Base-by-base conservation (phyloP, 1,139 yeast genomes). In the Lodderomyces orthopsilosis region DNA sequence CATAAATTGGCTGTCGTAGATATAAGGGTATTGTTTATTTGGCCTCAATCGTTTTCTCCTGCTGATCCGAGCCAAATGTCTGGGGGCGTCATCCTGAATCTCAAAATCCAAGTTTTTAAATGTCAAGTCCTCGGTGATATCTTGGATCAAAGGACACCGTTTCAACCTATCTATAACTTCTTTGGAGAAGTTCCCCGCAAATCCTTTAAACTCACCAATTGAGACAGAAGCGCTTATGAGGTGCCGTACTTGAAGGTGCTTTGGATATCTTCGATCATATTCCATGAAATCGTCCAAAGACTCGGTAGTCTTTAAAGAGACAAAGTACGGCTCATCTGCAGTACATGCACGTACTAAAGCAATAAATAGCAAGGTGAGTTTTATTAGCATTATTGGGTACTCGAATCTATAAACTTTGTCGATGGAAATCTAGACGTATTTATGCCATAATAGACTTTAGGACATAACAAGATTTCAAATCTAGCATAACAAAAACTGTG, bases 51-150 rank as follows among this genome's bases (percentile, higher is more conserved):
- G 62, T 6, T 66, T 64, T 33, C 72, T 61, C 48, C 82, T 79
- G 1, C 90, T 83, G 3, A 84, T 52, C 34, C 90, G 61, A 0
- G 84, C 86, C 45, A 85, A 65, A 55, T 85, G 94, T 38, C 88
- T 63, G 0, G 94, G 91, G 0, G 90, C 83, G 44, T 73, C 65
- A 13, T 61, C 55, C 44, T 70, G 74, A 1, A 52, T 52, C 12
- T 47, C 56, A 4, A 61, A 50, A 2, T 66, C 69, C 41, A 68
- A 74, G 0, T 85, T 79, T 38, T 70, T 65, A 15, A 85, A 67
- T 1, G 63, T 56, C 4, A 77, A 63, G 59, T 85, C 89, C 12
- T 81, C 82, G 0, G 83, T 76, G 2, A 85, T 66, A 27, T 78
- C 82, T 3, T 79, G 77, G 12, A 85, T 80, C 40, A 68, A 51